These are phyloP conservation scores for Rosa rugosa DNA, from an alignment of 306 rosid species.

Conservation along the genomic window DNA sequence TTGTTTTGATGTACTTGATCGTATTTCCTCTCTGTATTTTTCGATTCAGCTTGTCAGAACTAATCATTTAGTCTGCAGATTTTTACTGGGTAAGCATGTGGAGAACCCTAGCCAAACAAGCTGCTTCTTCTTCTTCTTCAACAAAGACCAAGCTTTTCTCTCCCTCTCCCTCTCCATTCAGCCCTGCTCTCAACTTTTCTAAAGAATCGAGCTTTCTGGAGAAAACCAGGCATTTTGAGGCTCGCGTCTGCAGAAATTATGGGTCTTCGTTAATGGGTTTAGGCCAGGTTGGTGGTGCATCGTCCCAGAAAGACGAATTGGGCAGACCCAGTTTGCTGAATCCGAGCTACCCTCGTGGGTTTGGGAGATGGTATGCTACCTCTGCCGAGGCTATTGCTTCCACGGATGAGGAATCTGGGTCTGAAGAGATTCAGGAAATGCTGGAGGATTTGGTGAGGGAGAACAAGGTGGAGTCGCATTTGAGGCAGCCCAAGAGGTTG, in stretches of 20 bases:
- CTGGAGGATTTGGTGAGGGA: slow-evolving; percentile 39
- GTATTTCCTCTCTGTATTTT: neutral
- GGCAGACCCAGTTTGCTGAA: slow-evolving; percentile 35
- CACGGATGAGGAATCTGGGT: slow-evolving; percentile 59
- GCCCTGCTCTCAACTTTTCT: slow-evolving; percentile 19
- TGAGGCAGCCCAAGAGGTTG: slow-evolving; percentile 40
- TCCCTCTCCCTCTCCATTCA: neutral
- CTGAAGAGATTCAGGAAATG: slow-evolving; percentile 58
- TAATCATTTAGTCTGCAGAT: neutral
- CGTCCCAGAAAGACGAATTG: slow-evolving; percentile 22
- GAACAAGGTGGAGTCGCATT: slow-evolving; percentile 30
- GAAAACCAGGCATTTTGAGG: slow-evolving; percentile 21
- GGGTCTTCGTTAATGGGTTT: slow-evolving; percentile 19
- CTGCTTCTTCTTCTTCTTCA: slow-evolving; percentile 40
- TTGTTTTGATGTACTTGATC: slow-evolving; percentile 6
- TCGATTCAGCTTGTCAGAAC: neutral
- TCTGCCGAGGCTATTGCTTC: slow-evolving; percentile 73
- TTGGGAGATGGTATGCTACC: slow-evolving; percentile 41
- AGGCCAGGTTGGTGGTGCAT: slow-evolving; percentile 16
- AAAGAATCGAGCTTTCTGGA: slow-evolving; percentile 26
- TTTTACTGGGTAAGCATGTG: slow-evolving; percentile 44
- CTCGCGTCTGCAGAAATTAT: slow-evolving; percentile 12
- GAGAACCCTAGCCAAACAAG: slow-evolving; percentile 53
- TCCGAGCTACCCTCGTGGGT: slow-evolving; percentile 28
- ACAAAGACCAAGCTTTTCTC: slow-evolving; percentile 26